phyloP scores from a whole-genome alignment of 2,329 filamentous ascomycete genomes.

The Teratosphaeria zuluensis region DNA sequence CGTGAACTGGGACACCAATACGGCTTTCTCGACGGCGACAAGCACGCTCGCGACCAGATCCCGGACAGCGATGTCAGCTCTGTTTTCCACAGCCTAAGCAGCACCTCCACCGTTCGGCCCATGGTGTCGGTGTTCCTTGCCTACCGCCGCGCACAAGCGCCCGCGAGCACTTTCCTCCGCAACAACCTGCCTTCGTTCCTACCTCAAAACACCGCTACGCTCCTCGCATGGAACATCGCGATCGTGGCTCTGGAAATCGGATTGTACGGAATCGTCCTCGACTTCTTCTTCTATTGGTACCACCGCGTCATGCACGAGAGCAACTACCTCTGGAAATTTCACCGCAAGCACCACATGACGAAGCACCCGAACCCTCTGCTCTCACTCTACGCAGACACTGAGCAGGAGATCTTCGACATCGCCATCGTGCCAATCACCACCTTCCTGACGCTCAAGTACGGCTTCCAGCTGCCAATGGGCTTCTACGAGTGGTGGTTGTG shows the following conservation, averaged over 20 bases:
- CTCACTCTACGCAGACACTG: conserved; percentile 30
- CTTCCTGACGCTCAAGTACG: conserved; percentile 24
- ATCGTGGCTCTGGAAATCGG: conserved; percentile 30
- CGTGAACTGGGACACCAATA: conserved; percentile 29
- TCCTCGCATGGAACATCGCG: conserved; percentile 13
- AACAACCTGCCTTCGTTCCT: neutral
- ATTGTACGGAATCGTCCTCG: conserved; percentile 32
- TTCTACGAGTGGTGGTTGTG: conserved; percentile 40
- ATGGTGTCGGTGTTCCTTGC: conserved; percentile 28
- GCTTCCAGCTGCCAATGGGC: conserved; percentile 32
- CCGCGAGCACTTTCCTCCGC: conserved; percentile 3
- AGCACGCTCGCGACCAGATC: conserved; percentile 34
- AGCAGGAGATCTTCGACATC: conserved; percentile 34
- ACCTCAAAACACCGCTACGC: neutral
- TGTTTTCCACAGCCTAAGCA: neutral
- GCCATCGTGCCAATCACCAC: conserved; percentile 30
- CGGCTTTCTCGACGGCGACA: conserved; percentile 38
- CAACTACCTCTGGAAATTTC: conserved; percentile 30
- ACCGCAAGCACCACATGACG: conserved; percentile 35
- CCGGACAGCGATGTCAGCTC: conserved; percentile 22
- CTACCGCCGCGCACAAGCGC: conserved; percentile 17
- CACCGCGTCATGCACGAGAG: conserved; percentile 33
- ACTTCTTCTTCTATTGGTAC: conserved; percentile 38
- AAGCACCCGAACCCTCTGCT: conserved; percentile 35
- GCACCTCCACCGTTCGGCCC: neutral